Base-by-base conservation (phyloP, 768 basidiomycete genomes). In the Leccinum barrowsii region DNA sequence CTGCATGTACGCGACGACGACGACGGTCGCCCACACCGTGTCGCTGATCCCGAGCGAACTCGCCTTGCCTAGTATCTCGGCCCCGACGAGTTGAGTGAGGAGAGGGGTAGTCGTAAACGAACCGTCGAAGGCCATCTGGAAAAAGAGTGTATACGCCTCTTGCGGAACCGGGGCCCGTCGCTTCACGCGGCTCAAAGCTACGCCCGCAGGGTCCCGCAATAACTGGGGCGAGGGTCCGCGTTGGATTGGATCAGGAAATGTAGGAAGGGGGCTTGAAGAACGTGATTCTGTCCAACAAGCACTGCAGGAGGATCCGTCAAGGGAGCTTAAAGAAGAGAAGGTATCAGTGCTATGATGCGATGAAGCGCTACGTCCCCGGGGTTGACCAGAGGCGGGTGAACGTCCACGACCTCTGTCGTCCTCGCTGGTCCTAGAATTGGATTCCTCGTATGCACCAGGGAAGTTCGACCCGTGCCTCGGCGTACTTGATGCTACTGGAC, bases 321-420 rank as follows among this genome's bases (percentile, higher is more conserved):
- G 64, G 5, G 83, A 81, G 55, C 83, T 84, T 24, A 83, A 52
- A 0, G 80, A 81, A 10, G 82, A 78, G 58, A 79, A 78, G 0
- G 76, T 75, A 32, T 59, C 60, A 0, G 55, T 54, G 57, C 75
- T 80, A 22, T 62, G 55, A 46, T 72, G 19, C 60, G 76, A 44
- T 63, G 62, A 56, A 12, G 42, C 15, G 13, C 62, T 59, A 3
- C 50, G 63, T 35, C 50, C 50, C 40, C 47, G 60, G 44, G 34
- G 49, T 21, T 26, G 50, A 52, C 46, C 51, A 35, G 47, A 7
- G 24, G 15, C 22, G 35, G 32, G 56, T 5, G 42, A 17, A 7
- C 24, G 54, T n/a, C 54, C 19, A 48, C 61, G 69, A 13, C 47
- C 56, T 40, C 34, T 32, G 3, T 40, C 32, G 5, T 30, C 54